phyloP scores from a whole-genome alignment of 176 grass and related monocot genomes.

The Secale cereale region DNA sequence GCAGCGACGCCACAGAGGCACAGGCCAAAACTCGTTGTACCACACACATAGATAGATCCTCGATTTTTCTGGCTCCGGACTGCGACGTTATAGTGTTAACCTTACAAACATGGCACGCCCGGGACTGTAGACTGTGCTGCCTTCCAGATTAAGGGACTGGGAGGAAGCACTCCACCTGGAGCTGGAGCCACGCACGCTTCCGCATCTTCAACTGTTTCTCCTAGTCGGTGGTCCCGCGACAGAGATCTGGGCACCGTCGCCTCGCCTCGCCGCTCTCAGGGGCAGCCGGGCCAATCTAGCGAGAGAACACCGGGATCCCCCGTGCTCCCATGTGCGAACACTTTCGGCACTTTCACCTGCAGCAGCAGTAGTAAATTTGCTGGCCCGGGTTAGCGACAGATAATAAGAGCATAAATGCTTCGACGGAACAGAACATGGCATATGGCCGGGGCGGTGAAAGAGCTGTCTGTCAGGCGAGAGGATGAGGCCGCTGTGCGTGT shows the following conservation, averaged over 20 bases:
- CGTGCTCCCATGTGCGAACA: constrained; percentile 77
- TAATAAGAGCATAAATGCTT: constrained; percentile 2
- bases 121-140: not conserved
- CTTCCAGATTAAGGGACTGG: not conserved
- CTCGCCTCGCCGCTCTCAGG: constrained; percentile 22
- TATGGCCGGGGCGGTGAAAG: not conserved
- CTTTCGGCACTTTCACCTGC: constrained; percentile 85
- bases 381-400: not conserved
- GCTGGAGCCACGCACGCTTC: not conserved
- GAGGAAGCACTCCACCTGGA: constrained; percentile 4
- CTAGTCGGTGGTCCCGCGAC: constrained; percentile 14
- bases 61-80: not conserved
- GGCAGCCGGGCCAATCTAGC: constrained; percentile 67
- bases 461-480: not conserved
- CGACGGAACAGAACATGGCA: not conserved
- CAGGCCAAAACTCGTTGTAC: not conserved
- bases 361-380: constrained; percentile 18
- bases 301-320: constrained; percentile 44
- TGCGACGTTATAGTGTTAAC: not conserved
- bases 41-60: not conserved
- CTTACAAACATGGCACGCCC: not conserved
- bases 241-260: not conserved
- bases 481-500: not conserved
- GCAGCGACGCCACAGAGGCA: not conserved
- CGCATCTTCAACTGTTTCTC: not conserved